Base-by-base conservation (phyloP, 129 eudicot species). In the Mikania micrantha region DNA sequence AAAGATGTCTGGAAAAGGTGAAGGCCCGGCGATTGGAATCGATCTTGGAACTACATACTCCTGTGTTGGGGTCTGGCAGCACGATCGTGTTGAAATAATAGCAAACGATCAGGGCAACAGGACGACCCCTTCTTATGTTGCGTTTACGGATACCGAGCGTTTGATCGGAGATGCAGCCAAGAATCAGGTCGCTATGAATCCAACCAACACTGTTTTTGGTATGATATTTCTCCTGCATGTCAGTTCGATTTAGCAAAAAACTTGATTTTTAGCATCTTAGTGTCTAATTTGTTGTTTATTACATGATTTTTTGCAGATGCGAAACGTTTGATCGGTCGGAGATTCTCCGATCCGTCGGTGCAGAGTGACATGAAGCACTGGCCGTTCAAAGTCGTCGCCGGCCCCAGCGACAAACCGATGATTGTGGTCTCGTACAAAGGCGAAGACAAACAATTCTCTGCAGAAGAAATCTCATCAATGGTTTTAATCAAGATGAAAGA, bases 391-490 rank as follows among this genome's bases (percentile, higher is more conserved):
- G 86, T 88, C 32, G 83, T 84, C 40, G 71, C 91, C 0, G 95
- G 95, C 11, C 79, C 95, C 22, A 88, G 73, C 9, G 95, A 88
- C 70, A 88, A 88, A 71, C 95, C 95, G 50, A 82, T 85, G 91
- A 88, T 88, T 50, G 72, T 79, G 0, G 95, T 88, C 0, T 63
- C 48, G 48, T 82, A 88, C 81, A 85, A 88, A 78, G 88, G 86
- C 2, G 91, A 88, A 64, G 95, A 88, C 13, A 88, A 88, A 64
- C 81, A 80, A 7, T 88, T 88, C 27, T 81, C 95, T 0, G 95
- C 95, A 15, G 95, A 88, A 71, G 95, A 88, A 59, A 88, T 88
- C 28, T 88, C 95, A 11, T 88, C 95, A 32, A 88, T 88, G 95
- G 95, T 88, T 16, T 64, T 88, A 39, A 82, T 85, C n/a, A 88